Percentiles rank a stretch among this genome's conserved stretches.
These are phyloP conservation scores for Colletotrichum sp. DNA, from an alignment of 2,329 filamentous ascomycete genomes.

Conservation along the genomic window DNA sequence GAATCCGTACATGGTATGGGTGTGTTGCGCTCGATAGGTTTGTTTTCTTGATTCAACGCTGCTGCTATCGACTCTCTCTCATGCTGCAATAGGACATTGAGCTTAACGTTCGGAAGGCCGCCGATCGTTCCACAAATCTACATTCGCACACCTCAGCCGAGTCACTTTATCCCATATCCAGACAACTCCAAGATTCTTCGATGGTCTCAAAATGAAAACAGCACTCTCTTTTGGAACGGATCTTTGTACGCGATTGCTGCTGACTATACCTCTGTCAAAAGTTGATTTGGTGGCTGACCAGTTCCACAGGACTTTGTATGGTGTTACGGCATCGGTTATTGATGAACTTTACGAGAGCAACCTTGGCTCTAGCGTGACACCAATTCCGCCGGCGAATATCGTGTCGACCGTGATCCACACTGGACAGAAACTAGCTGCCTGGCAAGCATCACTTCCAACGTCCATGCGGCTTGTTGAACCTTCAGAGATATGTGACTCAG, in stretches of 20 bases:
- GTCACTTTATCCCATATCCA: constrained; percentile 24
- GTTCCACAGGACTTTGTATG: constrained; percentile 33
- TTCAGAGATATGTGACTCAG: constrained; percentile 25
- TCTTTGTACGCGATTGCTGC: constrained; percentile 32
- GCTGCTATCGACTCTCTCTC: too few species aligned
- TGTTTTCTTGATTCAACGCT: not conserved
- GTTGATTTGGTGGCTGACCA: not conserved
- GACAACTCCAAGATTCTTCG: not conserved
- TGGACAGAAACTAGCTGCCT: constrained; percentile 42
- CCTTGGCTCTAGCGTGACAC: constrained; percentile 35
- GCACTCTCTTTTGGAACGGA: constrained; percentile 32
- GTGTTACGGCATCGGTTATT: constrained; percentile 38
- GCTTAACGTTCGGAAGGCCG: constrained; percentile 58
- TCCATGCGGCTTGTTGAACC: constrained; percentile 28
- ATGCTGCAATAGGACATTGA: constrained; percentile 39
- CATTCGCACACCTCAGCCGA: constrained; percentile 38
- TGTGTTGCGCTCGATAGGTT: constrained; percentile 52
- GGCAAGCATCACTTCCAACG: constrained; percentile 37
- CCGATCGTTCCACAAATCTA: constrained; percentile 49
- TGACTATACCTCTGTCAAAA: too few species aligned
- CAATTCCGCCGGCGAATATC: constrained; percentile 28
- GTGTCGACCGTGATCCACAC: constrained; percentile 40
- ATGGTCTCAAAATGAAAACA: constrained; percentile 14
- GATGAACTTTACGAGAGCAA: constrained; percentile 49
- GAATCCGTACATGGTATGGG: constrained; percentile 54